phyloP scores from a whole-genome alignment of 169 alveolate species.

The Cryptosporidium sp. region DNA sequence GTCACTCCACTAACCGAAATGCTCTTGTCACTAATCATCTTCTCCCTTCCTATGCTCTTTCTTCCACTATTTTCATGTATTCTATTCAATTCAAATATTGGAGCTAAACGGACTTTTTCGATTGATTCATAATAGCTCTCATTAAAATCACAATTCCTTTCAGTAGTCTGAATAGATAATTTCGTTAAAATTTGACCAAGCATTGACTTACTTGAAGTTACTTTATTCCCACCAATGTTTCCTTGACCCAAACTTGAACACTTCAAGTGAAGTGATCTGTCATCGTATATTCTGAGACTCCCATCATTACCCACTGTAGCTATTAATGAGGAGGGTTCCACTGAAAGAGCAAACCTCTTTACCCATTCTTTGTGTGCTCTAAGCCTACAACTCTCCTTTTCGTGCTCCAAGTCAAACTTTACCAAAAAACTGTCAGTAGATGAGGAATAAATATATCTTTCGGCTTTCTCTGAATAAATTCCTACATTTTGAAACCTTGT shows the following conservation, averaged over 20 bases:
- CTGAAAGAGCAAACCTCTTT: constrained; percentile 45
- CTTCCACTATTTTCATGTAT: constrained; percentile 33
- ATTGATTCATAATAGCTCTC: background rate
- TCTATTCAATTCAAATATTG: constrained; percentile 30
- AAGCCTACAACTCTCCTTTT: constrained; percentile 41
- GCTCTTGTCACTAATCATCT: constrained; percentile 25
- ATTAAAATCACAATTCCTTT: background rate
- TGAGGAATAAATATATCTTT: constrained; percentile 43
- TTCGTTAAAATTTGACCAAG: background rate
- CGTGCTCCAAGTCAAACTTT: constrained; percentile 51
- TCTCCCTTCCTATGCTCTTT: constrained; percentile 11
- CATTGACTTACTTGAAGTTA: too few species aligned
- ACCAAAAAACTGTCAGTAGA: constrained; percentile 63
- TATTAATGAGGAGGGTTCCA: constrained; percentile 6
- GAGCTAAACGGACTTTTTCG: constrained; percentile 24
- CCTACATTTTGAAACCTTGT: constrained; percentile 33
- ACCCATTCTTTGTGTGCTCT: constrained; percentile 74
- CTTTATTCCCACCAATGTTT: background rate
- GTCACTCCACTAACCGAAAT: constrained; percentile 61
- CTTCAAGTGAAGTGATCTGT: constrained; percentile 5
- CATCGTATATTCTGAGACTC: constrained; percentile 36
- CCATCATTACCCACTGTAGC: constrained; percentile 76
- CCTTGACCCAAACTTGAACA: constrained; percentile 5
- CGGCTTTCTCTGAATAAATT: background rate
- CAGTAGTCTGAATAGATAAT: background rate